Conservation (phyloP, 495 filamentous ascomycete species). For the Annulohypoxylon stygium region DNA sequence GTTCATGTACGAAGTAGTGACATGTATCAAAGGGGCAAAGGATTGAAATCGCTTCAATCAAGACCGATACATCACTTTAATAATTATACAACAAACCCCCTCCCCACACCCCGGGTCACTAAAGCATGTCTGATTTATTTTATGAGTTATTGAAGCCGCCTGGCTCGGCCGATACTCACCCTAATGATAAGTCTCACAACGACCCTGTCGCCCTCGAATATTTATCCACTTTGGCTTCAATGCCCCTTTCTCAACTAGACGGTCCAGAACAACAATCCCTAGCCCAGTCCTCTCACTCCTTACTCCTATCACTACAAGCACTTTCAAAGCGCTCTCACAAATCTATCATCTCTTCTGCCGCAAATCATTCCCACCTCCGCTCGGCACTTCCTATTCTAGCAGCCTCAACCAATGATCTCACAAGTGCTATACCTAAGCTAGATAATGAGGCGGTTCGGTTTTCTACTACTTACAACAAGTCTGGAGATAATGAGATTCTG, state of each 20-base stretch:
- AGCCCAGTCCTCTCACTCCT: constrained; percentile 81
- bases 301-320: constrained; percentile 86
- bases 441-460: constrained; percentile 84
- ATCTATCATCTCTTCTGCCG: constrained; percentile 82
- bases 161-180: constrained; percentile 23
- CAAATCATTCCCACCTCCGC: constrained; percentile 78
- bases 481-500: constrained; percentile 75
- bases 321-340: constrained; percentile 94
- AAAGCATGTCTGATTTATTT: constrained; percentile 74
- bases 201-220: constrained; percentile 84
- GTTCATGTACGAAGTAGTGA: not conserved
- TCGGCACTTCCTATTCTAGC: constrained; percentile 76
- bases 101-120: not conserved
- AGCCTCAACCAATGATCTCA: constrained; percentile 72
- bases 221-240: constrained; percentile 81
- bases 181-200: constrained; percentile 68
- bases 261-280: constrained; percentile 84
- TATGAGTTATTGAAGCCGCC: constrained; percentile 73
- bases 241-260: constrained; percentile 78
- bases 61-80: not conserved
- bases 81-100: not conserved
- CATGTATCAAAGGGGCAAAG: not conserved
- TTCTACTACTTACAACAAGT: constrained; percentile 83
- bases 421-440: constrained; percentile 78
- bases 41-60: no score